Base-by-base conservation (phyloP, 1,284 basidiomycete species). In the Cryptococcus sp. region DNA sequence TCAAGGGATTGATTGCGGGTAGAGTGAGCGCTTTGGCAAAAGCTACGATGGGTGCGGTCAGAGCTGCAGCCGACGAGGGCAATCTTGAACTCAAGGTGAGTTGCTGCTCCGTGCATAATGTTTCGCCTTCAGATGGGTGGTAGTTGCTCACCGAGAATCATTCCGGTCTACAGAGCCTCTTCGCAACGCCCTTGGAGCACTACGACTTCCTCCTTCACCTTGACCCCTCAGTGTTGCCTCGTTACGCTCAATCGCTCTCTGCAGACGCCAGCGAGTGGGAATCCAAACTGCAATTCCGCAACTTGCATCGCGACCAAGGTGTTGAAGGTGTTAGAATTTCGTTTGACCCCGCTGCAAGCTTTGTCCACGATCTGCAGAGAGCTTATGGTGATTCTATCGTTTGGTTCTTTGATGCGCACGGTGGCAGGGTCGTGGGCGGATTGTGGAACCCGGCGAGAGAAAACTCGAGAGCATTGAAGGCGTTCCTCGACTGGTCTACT, bases 151-250 rank as follows among this genome's bases (percentile, higher is more conserved):
- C 45, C 6, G 45, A 23, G 4, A 26, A 23, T 23, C 41, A 23
- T 19, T 44, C 41, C 22, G 13, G 11, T 16, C n/a, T 7, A 25
- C 20, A 45, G 34, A 43, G 40, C 34, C 13, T 98, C 49, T 96
- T 98, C 79, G 80, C 84, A 10, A 92, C 96, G 64, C 89, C 93
- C 0, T 83, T 85, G 0, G 80, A 84, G 10, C 88, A 93, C 70
- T 99, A 96, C 74, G 89, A 97, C 68, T 85, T 96, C 65, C 66
- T 96, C 22, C 81, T 99, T 38, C 83, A 89, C 57, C 82, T 99
- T 19, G 81, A 91, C 39, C 82, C 86, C 0, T 57, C 79, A 15
- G 77, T 83, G 0, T 77, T 92, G 3, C 85, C 91, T 3, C 86
- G 91, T n/a, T 89, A 92, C 69, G 74, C 75, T 40, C 79, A 84